Percentiles rank a stretch among this genome's conserved stretches.
phyloP scores from a whole-genome alignment of 768 basidiomycete genomes.

The Calocybe indica region DNA sequence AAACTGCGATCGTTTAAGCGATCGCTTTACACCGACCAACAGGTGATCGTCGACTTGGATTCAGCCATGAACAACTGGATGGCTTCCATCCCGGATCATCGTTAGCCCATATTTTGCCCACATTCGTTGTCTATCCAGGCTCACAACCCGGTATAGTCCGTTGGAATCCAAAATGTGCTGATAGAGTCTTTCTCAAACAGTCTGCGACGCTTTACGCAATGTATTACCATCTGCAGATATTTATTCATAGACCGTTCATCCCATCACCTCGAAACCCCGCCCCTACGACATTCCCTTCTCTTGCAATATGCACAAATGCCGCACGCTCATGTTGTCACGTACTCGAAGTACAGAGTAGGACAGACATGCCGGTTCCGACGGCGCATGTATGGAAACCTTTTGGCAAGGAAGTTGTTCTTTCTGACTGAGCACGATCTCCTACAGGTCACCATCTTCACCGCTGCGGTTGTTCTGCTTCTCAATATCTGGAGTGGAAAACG shows the following conservation, averaged over 20 bases:
- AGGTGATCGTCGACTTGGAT: slow-evolving; percentile 67
- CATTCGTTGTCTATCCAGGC: no score
- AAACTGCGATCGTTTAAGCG: slow-evolving; percentile 40
- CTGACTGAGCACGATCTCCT: neutral
- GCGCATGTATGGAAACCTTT: slow-evolving; percentile 25
- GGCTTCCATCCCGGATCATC: slow-evolving; percentile 57
- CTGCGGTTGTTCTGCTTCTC: slow-evolving; percentile 53
- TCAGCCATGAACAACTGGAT: slow-evolving; percentile 77
- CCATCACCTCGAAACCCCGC: no score
- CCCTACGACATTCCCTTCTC: no score
- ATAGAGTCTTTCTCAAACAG: no score
- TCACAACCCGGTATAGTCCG: no score
- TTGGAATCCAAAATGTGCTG: no score
- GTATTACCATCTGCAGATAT: no score
- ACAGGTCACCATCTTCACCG: slow-evolving; percentile 29
- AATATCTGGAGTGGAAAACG: slow-evolving; percentile 60
- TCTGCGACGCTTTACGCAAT: no score
- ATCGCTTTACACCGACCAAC: slow-evolving; percentile 49
- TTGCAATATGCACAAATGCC: slow-evolving; percentile 37
- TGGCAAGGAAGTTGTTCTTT: no score
- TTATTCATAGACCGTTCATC: no score
- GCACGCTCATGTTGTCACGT: slow-evolving; percentile 64
- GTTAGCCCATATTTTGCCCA: slow-evolving; percentile 15
- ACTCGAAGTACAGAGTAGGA: slow-evolving; percentile 38
- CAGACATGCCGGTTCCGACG: slow-evolving; percentile 26